Evolutionary conservation across 176 grass and related monocot genomes (phyloP).

Genomic region (Aegilops umbellulata): DNA sequence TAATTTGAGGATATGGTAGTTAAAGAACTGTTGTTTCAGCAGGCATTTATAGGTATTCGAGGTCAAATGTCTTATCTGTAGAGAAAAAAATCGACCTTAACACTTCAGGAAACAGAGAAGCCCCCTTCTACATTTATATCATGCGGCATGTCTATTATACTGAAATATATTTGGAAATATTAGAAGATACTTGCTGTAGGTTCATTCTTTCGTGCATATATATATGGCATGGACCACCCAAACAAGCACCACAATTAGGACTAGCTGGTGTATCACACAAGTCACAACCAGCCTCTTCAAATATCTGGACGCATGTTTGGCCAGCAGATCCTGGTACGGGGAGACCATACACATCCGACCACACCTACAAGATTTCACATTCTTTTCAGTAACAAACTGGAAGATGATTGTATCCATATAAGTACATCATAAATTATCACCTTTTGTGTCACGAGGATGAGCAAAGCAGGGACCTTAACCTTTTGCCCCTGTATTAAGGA

Average conservation of each 20-base stretch:
- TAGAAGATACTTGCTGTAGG: conserved; percentile 27
- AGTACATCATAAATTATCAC: too few relatives aligned
- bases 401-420: too few relatives aligned
- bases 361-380: too few relatives aligned
- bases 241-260: conserved; percentile 78
- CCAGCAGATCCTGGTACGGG: conserved; percentile 69
- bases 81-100: neutral
- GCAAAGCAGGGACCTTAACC: too few relatives aligned
- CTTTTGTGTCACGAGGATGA: too few relatives aligned
- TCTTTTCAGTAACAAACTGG: too few relatives aligned
- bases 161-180: neutral
- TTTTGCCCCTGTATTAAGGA: too few relatives aligned
- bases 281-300: conserved; percentile 81
- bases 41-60: neutral
- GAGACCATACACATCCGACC: too few relatives aligned
- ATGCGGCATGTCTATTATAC: neutral
- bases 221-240: conserved; percentile 92
- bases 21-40: neutral
- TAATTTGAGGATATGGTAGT: too few relatives aligned
- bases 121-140: neutral
- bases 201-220: conserved; percentile 41
- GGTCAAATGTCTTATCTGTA: neutral
- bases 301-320: conserved; percentile 90
- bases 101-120: neutral
- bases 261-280: conserved; percentile 90